Base-by-base conservation (phyloP, 1,284 basidiomycete species). In the Ustilago vetiveriae region DNA sequence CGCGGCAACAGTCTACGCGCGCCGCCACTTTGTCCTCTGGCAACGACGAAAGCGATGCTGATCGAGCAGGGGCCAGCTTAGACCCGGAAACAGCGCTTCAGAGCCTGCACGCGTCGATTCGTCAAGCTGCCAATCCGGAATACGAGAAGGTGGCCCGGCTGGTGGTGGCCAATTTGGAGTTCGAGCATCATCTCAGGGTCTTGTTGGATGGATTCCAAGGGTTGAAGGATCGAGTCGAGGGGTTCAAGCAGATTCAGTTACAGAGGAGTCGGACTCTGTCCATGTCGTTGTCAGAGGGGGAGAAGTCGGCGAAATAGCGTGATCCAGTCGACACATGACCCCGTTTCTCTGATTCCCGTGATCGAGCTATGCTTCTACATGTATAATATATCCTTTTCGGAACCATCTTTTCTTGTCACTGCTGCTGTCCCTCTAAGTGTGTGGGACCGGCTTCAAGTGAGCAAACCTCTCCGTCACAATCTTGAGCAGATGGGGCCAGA, bases 401-500 rank as follows among this genome's bases (percentile, higher is more conserved):
- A n/a, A n/a, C n/a, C n/a, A n/a, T n/a, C n/a, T n/a, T n/a, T n/a
- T n/a, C n/a, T n/a, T n/a, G n/a, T n/a, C n/a, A n/a, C n/a, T n/a
- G n/a, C n/a, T n/a, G n/a, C n/a, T n/a, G n/a, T n/a, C n/a, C n/a
- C n/a, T n/a, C n/a, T n/a, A n/a, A n/a, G n/a, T n/a, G n/a, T n/a
- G n/a, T n/a, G n/a, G n/a, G n/a, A n/a, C n/a, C n/a, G n/a, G n/a
- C n/a, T n/a, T n/a, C n/a, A n/a, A n/a, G n/a, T n/a, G n/a, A n/a
- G 29, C 3, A 29, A 3, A 13, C 22, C 24, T 16, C 6, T 16
- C 7, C 27, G 27, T 29, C 27, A 29, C 27, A 29, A 29, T 29
- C 27, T 6, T 29, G 27, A 91, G 89, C 6, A 94, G 85, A 72
- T 89, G 85, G 2, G 91, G 92, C 91, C 92, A 94, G 71, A 97